phyloP scores from a whole-genome alignment of 441 rosid genomes.

The Adansonia grandidieri region DNA sequence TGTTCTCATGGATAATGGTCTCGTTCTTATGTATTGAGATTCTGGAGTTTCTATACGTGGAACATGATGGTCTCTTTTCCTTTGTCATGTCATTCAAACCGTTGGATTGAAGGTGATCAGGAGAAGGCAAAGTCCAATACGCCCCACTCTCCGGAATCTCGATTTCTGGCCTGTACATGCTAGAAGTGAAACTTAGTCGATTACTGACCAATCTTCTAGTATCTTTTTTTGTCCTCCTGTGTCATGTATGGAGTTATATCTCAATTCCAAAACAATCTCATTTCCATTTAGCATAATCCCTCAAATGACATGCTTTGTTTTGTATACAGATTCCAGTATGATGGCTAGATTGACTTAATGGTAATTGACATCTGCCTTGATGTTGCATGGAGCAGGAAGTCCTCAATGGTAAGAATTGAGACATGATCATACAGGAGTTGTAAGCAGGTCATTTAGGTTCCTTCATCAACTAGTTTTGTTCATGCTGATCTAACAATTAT shows the following conservation, averaged over 20 bases:
- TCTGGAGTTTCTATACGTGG: neutral
- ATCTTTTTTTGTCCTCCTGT: neutral
- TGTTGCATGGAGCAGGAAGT: slow-evolving; percentile 17
- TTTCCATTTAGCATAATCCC: neutral
- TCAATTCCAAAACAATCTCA: neutral
- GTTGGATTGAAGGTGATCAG: neutral
- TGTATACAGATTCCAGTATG: slow-evolving; percentile 10
- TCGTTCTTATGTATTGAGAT: neutral
- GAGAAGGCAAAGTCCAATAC: neutral
- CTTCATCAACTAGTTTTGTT: slow-evolving; percentile 6
- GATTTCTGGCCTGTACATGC: neutral
- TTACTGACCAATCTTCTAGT: neutral
- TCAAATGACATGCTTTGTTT: slow-evolving; percentile 15
- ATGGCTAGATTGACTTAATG: slow-evolving; percentile 14
- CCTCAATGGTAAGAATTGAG: slow-evolving; percentile 12
- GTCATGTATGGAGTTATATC: neutral
- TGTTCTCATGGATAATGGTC: neutral
- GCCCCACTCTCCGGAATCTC: neutral
- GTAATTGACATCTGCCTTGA: neutral
- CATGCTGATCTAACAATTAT: slow-evolving; percentile 20
- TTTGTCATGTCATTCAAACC: neutral
- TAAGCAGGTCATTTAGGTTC: slow-evolving; percentile 18
- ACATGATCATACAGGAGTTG: neutral
- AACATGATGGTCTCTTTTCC: neutral
- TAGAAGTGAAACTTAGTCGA: neutral